Conservation (phyloP, 2,329 filamentous ascomycete genomes). For the Lizonia empirigonia region DNA sequence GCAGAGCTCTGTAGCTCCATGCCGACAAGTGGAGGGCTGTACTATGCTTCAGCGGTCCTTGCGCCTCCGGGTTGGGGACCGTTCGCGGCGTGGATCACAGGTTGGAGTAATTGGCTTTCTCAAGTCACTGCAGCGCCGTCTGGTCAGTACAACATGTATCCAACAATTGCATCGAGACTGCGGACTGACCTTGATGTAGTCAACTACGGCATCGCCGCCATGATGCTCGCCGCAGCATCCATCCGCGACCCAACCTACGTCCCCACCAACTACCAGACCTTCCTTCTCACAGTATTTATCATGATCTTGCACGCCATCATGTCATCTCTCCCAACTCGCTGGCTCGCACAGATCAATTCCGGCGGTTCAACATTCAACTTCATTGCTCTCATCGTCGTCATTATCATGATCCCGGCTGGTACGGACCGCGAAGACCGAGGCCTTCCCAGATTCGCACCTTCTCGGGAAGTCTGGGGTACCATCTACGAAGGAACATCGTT, state of each 20-base stretch:
- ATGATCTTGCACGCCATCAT: conserved; percentile 71
- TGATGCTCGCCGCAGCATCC: conserved; percentile 74
- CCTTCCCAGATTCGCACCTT: conserved; percentile 63
- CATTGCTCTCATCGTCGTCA: conserved; percentile 66
- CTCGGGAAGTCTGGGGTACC: conserved; percentile 66
- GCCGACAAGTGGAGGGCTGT: conserved; percentile 73
- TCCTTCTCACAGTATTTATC: conserved; percentile 68
- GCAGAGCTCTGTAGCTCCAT: conserved; percentile 75
- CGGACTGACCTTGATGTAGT: conserved; percentile 49
- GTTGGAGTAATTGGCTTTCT: conserved; percentile 73
- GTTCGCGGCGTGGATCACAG: conserved; percentile 70
- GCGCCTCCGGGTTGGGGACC: conserved; percentile 70
- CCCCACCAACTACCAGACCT: conserved; percentile 69
- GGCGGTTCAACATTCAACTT: conserved; percentile 74
- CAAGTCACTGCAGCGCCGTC: conserved; percentile 70
- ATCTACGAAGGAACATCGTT: conserved; percentile 71
- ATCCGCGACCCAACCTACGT: conserved; percentile 69
- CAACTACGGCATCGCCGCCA: conserved; percentile 69
- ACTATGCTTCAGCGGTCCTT: conserved; percentile 74
- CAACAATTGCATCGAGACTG: neutral
- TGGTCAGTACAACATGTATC: conserved; percentile 24
- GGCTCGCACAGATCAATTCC: conserved; percentile 73
- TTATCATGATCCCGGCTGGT: conserved; percentile 70
- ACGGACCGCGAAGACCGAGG: conserved; percentile 59
- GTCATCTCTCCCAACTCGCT: conserved; percentile 72